phyloP scores from a whole-genome alignment of 192 early-diverging fungal species.

The Entomortierella chlamydospora region DNA sequence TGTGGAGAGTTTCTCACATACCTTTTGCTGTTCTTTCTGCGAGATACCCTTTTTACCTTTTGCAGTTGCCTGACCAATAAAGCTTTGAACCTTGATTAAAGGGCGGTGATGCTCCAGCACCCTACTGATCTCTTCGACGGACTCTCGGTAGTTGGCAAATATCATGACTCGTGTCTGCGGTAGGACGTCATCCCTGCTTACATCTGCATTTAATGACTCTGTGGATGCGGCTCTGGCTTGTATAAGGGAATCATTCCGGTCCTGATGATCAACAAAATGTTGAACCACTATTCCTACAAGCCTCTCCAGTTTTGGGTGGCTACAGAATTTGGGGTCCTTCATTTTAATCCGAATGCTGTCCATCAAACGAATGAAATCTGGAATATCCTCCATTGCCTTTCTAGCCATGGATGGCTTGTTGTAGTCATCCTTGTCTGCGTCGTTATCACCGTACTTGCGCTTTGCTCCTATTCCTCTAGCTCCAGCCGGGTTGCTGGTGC shows the following conservation, averaged over 20 bases:
- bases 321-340: conserved; percentile 58
- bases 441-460: neutral
- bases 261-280: conserved; percentile 72
- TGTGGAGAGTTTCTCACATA: conserved; percentile 37
- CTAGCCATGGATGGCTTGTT: conserved; percentile 36
- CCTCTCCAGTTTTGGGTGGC: conserved; percentile 87
- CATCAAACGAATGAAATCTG: conserved; percentile 56
- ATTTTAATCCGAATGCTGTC: conserved; percentile 48
- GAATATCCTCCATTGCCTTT: conserved; percentile 46
- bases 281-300: conserved; percentile 70
- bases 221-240: neutral
- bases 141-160: conserved; percentile 86
- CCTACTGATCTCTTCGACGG: conserved; percentile 85
- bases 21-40: conserved; percentile 88
- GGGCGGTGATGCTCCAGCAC: conserved; percentile 74
- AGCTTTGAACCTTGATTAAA: conserved; percentile 72
- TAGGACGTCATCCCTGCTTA: neutral
- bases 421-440: conserved; percentile 19
- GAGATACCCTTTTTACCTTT: conserved; percentile 78
- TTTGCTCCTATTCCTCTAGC: conserved; percentile 8
- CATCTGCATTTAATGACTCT: neutral
- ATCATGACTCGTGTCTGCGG: conserved; percentile 78
- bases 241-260: conserved; percentile 12
- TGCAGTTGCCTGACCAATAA: conserved; percentile 82
- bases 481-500: neutral